Percentiles rank a stretch among this genome's conserved stretches.
These are phyloP conservation scores for Telopea speciosissima DNA, from an alignment of 177 flowering plant species.

Conservation along the genomic window DNA sequence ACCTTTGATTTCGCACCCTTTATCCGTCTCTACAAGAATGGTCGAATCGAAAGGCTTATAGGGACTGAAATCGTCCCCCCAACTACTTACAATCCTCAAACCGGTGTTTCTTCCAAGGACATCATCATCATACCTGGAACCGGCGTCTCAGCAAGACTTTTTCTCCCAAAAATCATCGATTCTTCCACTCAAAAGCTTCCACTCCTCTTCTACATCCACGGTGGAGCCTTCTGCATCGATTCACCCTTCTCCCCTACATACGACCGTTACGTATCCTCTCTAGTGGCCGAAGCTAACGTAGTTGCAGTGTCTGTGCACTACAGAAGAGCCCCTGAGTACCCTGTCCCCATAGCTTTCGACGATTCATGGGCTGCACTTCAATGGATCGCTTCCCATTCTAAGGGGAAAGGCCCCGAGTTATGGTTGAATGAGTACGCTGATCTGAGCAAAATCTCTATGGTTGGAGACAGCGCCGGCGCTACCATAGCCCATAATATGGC, in stretches of 20 bases:
- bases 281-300: conserved; percentile 22
- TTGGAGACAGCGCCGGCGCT: conserved; percentile 47
- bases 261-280: conserved; percentile 14
- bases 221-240: conserved; percentile 28
- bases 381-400: conserved; percentile 30
- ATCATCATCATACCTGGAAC: conserved; percentile 15
- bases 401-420: conserved; percentile 9
- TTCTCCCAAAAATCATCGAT: conserved; percentile 19
- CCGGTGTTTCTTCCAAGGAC: conserved; percentile 27
- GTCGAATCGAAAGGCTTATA: conserved; percentile 17
- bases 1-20: conserved; percentile 15
- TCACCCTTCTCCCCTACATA: conserved; percentile 19
- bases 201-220: conserved; percentile 29
- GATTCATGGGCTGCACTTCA: conserved; percentile 32
- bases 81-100: conserved; percentile 12
- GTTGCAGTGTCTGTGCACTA: conserved; percentile 28
- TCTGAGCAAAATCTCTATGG: conserved; percentile 18
- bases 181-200: conserved; percentile 18
- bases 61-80: conserved; percentile 13
- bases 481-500: conserved; percentile 41
- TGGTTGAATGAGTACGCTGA: conserved; percentile 8
- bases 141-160: conserved; percentile 23
- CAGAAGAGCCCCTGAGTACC: conserved; percentile 28
- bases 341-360: conserved; percentile 25
- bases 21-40: conserved; percentile 20